phyloP scores from a whole-genome alignment of 2,329 filamentous ascomycete genomes.

The Zasmidium cellare region DNA sequence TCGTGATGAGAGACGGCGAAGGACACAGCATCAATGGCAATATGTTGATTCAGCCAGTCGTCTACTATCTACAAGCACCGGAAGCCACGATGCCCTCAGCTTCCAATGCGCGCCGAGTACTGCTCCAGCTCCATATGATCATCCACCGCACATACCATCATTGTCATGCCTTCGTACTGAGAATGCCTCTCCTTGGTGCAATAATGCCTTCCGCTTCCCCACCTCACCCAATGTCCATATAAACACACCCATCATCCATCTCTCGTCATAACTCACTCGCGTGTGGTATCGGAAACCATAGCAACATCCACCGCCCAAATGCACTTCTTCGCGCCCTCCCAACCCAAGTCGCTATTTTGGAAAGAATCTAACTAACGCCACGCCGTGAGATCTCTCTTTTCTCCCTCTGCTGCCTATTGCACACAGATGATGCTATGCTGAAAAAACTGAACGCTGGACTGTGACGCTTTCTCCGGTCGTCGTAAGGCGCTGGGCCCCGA shows the following conservation, averaged over 20 bases:
- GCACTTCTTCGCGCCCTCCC: not conserved
- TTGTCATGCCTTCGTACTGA: not conserved
- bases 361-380: constrained; percentile 16
- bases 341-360: not conserved
- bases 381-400: constrained; percentile 18
- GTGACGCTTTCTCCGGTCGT: not conserved
- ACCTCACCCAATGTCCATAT: too few species aligned
- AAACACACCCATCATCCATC: not conserved
- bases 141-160: not conserved
- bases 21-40: not conserved
- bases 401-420: constrained; percentile 37
- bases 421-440: constrained; percentile 37
- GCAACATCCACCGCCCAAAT: not conserved
- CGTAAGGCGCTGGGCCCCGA: not conserved
- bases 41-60: not conserved
- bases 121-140: not conserved
- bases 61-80: not conserved
- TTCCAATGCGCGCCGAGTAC: not conserved
- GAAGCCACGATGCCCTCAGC: not conserved
- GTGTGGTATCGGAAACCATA: not conserved
- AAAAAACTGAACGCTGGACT: constrained; percentile 29
- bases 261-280: not conserved
- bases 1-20: not conserved
- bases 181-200: not conserved
- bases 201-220: too few species aligned